Base-by-base conservation (phyloP, 2,329 filamentous ascomycete genomes). In the Periconia digitata region DNA sequence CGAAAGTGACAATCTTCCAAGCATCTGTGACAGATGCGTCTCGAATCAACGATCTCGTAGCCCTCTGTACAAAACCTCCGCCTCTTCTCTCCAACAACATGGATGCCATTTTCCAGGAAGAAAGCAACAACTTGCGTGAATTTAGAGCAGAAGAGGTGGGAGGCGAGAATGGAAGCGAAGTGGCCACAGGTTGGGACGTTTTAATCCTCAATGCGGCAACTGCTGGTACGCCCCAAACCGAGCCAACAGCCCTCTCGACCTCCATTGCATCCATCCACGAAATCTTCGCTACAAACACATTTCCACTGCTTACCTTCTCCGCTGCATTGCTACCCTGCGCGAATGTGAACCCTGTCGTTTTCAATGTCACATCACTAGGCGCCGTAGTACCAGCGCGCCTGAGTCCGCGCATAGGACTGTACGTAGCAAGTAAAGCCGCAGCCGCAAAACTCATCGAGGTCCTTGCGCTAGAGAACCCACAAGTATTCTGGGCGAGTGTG, bases 381-480 rank as follows among this genome's bases (percentile, higher is more conserved):
- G 38, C 55, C 6, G 8, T 58, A 13, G 42, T 59, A 8, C 39
- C 44, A 3, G 43, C 49, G 3, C 40, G 56, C 17, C 46, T 51
- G 16, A n/a, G 10, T 12, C 16, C 35, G 20, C 13, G 35, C 3
- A 13, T 32, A 10, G 27, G 27, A 15, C 10, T 15, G 27, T 32
- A 32, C n/a, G 27, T 32, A 15, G 27, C 27, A 15, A 32, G 27
- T 32, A 75, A 74, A 51, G 40, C 70, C 3, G 69, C 65, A 4
- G 47, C 59, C 3, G 54, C 58, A 40, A 67, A 69, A 49, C 43
- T 71, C 8, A 56, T 67, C 6, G 62, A 66, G 6, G 63, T 59
- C 23, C 40, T 72, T 3, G 65, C 64, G 0, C 55, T 54, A 2
- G 66, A 69, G 36, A 62, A 72, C 45, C 64, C 69, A 23, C 20